Evolutionary conservation across 352 stramenopile species (phyloP), one percentile per base, ranked within the genome.

Genomic region (Phytophthora rubi): DNA sequence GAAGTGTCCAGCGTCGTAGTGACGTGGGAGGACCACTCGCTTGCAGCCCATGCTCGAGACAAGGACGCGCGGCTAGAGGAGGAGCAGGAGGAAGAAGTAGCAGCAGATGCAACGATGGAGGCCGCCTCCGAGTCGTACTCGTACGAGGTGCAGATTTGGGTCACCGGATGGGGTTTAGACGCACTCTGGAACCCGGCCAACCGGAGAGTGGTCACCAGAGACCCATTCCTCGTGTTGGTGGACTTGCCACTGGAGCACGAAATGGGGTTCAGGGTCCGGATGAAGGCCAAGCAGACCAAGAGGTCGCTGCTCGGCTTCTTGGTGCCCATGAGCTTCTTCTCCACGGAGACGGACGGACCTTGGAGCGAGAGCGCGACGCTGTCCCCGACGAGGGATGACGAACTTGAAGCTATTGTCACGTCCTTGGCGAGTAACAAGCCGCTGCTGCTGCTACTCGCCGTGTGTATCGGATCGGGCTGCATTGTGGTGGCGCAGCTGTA

Each of bases 101-200:
- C 26, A 62, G 52, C 28, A 18, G 8, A 65, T 28, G 21, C 45
- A 55, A 26, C 6, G 16, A 48, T 57, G 53, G 45, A 12, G 33
- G 53, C 1, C 30, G 65, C 15, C 33, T 39, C 33, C 32, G 83
- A 47, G 10, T 64, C 55, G 23, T 79, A 59, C 32, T 62, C 68
- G 23, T 93, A 93, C 57, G 83, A 93, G 62, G 72, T 93, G 63
- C 85, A 93, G 69, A 63, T 89, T 33, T 93, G 85, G 85, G 83
- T 93, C 18, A 79, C 79, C 2, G 76, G 75, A 28, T 93, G 83
- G 83, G 79, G 80, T 1, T 71, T 93, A 6, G 81, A 91, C 58
- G 71, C 67, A 6, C 73, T 91, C n/a, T 90, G 80, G 81, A 78
- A 90, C 62, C 64, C 71, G 33, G 78, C 81, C 1, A 92, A 92